phyloP scores from a whole-genome alignment of 1,284 basidiomycete genomes.

The Rhodotorula sp. region DNA sequence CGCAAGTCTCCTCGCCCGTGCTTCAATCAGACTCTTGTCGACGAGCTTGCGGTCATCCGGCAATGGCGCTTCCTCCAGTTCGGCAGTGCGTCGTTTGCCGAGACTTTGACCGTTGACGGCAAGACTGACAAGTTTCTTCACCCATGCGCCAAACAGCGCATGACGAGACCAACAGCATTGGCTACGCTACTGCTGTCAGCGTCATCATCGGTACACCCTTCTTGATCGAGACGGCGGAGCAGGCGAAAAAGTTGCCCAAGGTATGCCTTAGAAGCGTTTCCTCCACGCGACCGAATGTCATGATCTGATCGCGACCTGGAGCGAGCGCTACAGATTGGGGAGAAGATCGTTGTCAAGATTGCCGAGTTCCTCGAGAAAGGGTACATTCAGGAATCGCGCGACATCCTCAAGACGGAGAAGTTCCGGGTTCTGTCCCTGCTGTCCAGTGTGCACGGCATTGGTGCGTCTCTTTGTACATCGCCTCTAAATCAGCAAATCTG shows the following conservation, averaged over 20 bases:
- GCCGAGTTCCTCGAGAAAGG: slow-evolving; percentile 63
- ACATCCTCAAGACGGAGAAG: not conserved
- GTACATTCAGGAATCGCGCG: slow-evolving; percentile 59
- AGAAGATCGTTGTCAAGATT: slow-evolving; percentile 55
- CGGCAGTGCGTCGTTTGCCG: slow-evolving; percentile 18
- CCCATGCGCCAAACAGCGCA: slow-evolving; percentile 4
- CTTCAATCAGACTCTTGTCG: slow-evolving; percentile 29
- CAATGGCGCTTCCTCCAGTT: slow-evolving; percentile 18
- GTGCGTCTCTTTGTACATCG: slow-evolving; percentile 44
- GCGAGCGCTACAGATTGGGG: slow-evolving; percentile 24
- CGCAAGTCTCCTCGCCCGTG: slow-evolving; percentile 28
- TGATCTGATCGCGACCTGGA: too few species aligned
- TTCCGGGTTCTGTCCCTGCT: not conserved
- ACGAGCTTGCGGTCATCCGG: slow-evolving; percentile 16
- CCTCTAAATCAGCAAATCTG: not conserved
- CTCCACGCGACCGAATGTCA: not conserved
- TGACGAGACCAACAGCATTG: slow-evolving; percentile 7
- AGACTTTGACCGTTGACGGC: not conserved
- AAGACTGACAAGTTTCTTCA: too few species aligned
- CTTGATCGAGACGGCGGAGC: slow-evolving; percentile 30
- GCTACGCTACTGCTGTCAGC: slow-evolving; percentile 37
- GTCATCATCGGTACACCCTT: slow-evolving; percentile 41
- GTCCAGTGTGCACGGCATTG: slow-evolving; percentile 64
- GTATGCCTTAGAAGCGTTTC: not conserved
- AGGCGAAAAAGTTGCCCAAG: slow-evolving; percentile 30